Evolutionary conservation across 495 filamentous ascomycete species (phyloP).

Genomic region (Pyrenula aspistea): DNA sequence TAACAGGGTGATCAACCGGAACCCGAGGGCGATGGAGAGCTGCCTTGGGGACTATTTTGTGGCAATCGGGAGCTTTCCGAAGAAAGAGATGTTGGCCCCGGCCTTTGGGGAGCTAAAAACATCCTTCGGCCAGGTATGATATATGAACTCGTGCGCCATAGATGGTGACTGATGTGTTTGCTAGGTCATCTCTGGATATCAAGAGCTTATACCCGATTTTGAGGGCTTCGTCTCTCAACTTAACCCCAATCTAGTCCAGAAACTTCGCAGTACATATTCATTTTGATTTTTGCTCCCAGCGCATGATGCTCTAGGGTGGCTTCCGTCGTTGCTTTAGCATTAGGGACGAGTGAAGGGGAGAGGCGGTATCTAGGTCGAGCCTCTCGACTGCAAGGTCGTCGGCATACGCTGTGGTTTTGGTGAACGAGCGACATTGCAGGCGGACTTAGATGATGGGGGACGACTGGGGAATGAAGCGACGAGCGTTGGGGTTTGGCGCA

Average conservation of each 20-base stretch:
- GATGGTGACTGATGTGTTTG: slow-evolving; percentile 5
- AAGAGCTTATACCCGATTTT: slow-evolving; percentile 75
- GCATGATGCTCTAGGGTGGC: too few relatives aligned
- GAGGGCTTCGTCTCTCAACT: slow-evolving; percentile 64
- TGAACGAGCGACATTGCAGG: too few relatives aligned
- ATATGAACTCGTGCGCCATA: neutral
- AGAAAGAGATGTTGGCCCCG: slow-evolving; percentile 40
- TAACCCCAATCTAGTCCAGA: slow-evolving; percentile 47
- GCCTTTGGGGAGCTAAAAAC: slow-evolving; percentile 37
- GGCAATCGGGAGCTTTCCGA: slow-evolving; percentile 62
- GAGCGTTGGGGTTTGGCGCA: too few relatives aligned
- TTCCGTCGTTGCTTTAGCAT: too few relatives aligned
- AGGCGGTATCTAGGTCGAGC: too few relatives aligned
- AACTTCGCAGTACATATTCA: slow-evolving; percentile 28
- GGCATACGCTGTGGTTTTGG: too few relatives aligned
- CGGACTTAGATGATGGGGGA: too few relatives aligned
- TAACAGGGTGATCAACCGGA: slow-evolving; percentile 67
- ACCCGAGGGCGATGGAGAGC: slow-evolving; percentile 85
- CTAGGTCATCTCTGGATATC: slow-evolving; percentile 73
- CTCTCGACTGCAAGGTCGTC: too few relatives aligned
- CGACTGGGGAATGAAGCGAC: too few relatives aligned
- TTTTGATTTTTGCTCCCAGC: neutral
- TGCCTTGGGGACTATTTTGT: slow-evolving; percentile 73
- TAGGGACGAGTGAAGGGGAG: too few relatives aligned
- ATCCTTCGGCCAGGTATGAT: slow-evolving; percentile 39